Conservation (phyloP, 305 asterid genomes). For the Solanum hybrid region DNA sequence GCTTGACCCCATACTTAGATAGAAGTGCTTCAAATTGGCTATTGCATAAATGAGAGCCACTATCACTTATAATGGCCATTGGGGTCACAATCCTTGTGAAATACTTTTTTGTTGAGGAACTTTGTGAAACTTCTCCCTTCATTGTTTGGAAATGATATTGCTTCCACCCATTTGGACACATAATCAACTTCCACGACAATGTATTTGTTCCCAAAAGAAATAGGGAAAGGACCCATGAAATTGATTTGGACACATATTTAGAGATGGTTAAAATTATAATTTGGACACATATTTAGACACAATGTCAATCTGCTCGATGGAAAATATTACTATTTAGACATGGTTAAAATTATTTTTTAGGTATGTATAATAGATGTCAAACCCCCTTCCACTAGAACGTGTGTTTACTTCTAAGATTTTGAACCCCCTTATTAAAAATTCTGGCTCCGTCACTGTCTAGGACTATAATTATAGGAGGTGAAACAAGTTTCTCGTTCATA, state of each 20-base stretch:
- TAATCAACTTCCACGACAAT: no score
- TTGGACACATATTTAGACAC: no score
- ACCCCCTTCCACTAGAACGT: neutral
- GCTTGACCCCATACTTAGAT: neutral
- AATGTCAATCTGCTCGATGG: neutral
- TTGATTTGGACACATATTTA: no score
- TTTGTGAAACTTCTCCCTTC: neutral
- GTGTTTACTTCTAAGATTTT: neutral
- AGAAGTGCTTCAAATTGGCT: neutral
- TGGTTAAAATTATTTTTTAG: no score
- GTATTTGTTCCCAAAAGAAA: neutral
- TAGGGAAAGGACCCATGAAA: neutral
- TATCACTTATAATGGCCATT: neutral
- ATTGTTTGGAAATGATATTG: neutral
- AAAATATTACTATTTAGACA: neutral
- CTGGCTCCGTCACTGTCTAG: neutral
- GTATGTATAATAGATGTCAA: neutral
- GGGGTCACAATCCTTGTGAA: neutral
- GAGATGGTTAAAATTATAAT: no score
- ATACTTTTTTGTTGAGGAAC: neutral
- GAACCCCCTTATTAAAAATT: neutral
- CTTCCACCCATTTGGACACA: neutral
- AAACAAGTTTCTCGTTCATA: neutral
- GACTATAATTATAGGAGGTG: neutral
- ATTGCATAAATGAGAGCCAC: neutral